Evolutionary conservation across 495 filamentous ascomycete species (phyloP).

Genomic region (Monascus purpureus): DNA sequence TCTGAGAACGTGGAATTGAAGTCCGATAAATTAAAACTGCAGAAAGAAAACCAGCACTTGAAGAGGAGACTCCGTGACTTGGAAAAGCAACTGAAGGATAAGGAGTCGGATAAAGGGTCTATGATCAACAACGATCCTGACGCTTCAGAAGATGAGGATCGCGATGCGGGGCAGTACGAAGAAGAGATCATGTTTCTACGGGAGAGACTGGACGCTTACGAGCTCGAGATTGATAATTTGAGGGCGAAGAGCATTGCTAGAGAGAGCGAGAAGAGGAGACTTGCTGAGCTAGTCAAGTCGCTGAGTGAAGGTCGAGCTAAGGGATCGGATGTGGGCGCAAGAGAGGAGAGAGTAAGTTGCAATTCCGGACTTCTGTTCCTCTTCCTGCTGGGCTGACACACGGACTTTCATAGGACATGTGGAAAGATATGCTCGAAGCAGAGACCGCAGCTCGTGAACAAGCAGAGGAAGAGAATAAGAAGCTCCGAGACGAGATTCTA

Average conservation of each 20-base stretch:
- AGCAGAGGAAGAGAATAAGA: slow-evolving; percentile 73
- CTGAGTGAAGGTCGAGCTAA: slow-evolving; percentile 50
- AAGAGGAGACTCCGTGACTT: slow-evolving; percentile 67
- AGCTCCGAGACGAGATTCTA: slow-evolving; percentile 71
- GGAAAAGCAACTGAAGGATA: slow-evolving; percentile 68
- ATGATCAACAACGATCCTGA: slow-evolving; percentile 46
- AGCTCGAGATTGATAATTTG: slow-evolving; percentile 68
- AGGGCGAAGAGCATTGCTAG: slow-evolving; percentile 58
- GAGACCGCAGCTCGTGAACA: slow-evolving; percentile 85
- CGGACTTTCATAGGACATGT: slow-evolving; percentile 47
- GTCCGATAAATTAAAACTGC: slow-evolving; percentile 70
- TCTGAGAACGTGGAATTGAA: slow-evolving; percentile 92
- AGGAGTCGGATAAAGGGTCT: slow-evolving; percentile 42
- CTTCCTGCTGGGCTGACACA: slow-evolving; percentile 2
- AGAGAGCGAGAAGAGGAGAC: slow-evolving; percentile 66
- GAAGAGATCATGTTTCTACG: slow-evolving; percentile 72
- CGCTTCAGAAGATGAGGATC: slow-evolving; percentile 43
- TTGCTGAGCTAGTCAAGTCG: slow-evolving; percentile 64
- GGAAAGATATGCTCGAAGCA: slow-evolving; percentile 89
- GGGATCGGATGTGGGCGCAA: slow-evolving; percentile 54
- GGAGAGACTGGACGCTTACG: slow-evolving; percentile 71
- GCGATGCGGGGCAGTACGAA: slow-evolving; percentile 38
- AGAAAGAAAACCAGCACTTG: slow-evolving; percentile 75
- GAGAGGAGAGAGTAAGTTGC: slow-evolving; percentile 61
- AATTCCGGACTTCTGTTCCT: neutral